Percentiles rank a stretch among this genome's conserved stretches.
Conservation (phyloP, 78 protist genomes). For the Planoprotostelium fungivorum region DNA sequence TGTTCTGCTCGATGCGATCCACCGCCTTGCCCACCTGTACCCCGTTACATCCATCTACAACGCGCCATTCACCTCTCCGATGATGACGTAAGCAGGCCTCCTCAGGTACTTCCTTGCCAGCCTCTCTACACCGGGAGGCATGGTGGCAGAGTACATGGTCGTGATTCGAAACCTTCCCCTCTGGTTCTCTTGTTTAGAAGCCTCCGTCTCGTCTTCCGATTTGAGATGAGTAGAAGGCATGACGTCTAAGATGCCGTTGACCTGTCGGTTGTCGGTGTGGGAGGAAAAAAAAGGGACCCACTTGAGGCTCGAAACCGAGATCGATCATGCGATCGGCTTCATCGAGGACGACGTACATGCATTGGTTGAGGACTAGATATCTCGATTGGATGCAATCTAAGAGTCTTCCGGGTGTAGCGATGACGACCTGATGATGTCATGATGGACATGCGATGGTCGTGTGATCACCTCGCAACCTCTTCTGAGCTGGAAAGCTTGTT, state of each 20-base stretch:
- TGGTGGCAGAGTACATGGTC: conserved; percentile 87
- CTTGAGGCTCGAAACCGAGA: conserved; percentile 77
- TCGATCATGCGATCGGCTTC: conserved; percentile 91
- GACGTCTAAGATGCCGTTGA: too few species aligned
- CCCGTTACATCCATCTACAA: background rate
- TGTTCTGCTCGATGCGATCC: conserved; percentile 68
- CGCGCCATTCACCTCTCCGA: conserved; percentile 62
- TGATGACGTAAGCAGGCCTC: conserved; percentile 64
- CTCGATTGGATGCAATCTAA: conserved; percentile 79
- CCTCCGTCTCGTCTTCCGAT: conserved; percentile 59
- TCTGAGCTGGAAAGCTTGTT: conserved; percentile 67
- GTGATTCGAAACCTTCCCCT: conserved; percentile 46
- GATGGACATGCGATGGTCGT: background rate
- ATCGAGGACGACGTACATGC: conserved; percentile 87
- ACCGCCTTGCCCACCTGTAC: conserved; percentile 62
- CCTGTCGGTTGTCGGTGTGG: background rate
- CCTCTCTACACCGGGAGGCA: conserved; percentile 80
- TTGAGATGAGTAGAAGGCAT: conserved; percentile 60
- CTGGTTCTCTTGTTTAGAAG: conserved; percentile 49
- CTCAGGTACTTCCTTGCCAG: conserved; percentile 78
- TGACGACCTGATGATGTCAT: conserved; percentile 32
- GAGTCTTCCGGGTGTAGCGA: conserved; percentile 91
- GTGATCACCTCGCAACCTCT: conserved; percentile 56
- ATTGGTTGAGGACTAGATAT: conserved; percentile 81
- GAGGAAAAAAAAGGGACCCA: conserved; percentile 23